Evolutionary conservation across 257 asterid genomes (phyloP).

Genomic region (Knoxia roxburghii): DNA sequence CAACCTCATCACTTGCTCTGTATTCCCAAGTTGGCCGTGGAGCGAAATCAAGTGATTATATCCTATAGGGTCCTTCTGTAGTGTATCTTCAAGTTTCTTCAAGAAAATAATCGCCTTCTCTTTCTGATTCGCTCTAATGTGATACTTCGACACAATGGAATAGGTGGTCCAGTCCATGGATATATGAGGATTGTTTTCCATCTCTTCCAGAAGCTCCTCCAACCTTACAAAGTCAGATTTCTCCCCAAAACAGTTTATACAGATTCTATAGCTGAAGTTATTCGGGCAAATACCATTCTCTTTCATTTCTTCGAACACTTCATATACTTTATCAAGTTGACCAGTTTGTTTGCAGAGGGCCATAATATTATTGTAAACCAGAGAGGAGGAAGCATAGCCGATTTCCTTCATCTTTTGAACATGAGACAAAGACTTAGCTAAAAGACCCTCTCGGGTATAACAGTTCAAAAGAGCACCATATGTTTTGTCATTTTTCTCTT

Average conservation of each 20-base stretch:
- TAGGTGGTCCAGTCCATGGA: slow-evolving; percentile 47
- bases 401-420: slow-evolving; percentile 45
- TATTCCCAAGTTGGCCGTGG: slow-evolving; percentile 40
- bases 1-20: slow-evolving; percentile 45
- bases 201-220: slow-evolving; percentile 55
- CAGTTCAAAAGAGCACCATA: slow-evolving; percentile 57
- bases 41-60: slow-evolving; percentile 61
- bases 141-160: slow-evolving; percentile 39
- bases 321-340: slow-evolving; percentile 39
- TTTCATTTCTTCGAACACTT: slow-evolving; percentile 48
- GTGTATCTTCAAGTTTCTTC: slow-evolving; percentile 41
- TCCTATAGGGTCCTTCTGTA: slow-evolving; percentile 38
- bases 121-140: slow-evolving; percentile 35
- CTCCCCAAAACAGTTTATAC: slow-evolving; percentile 43
- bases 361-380: slow-evolving; percentile 59
- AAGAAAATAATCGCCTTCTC: slow-evolving; percentile 41
- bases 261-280: slow-evolving; percentile 54
- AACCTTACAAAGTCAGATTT: slow-evolving; percentile 40
- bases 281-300: slow-evolving; percentile 37
- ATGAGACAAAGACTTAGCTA: slow-evolving; percentile 40
- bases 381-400: slow-evolving; percentile 38
- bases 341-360: slow-evolving; percentile 44
- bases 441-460: slow-evolving; percentile 40
- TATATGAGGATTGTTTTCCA: slow-evolving; percentile 32
- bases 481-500: slow-evolving; percentile 42